Evolutionary conservation across 192 early-diverging fungal genomes (phyloP).

Genomic region (Rhizophagus prolifer): DNA sequence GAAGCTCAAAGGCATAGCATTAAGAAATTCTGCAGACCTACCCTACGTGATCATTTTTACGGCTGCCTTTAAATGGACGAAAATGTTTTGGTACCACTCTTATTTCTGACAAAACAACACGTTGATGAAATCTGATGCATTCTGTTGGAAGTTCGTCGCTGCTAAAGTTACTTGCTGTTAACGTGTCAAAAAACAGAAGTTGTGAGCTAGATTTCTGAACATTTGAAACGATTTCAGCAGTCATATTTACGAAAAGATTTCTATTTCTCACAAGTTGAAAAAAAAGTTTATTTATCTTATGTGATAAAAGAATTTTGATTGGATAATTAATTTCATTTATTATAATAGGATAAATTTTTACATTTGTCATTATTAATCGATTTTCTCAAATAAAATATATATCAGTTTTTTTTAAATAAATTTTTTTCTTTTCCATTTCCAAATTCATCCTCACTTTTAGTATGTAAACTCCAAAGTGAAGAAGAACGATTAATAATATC

Average conservation of each 20-base stretch:
- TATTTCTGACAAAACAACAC: conserved; percentile 29
- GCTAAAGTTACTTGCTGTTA: conserved; percentile 8
- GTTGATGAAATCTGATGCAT: conserved; percentile 27
- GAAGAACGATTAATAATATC: neutral
- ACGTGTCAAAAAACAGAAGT: conserved; percentile 26
- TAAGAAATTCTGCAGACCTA: neutral
- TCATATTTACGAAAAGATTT: neutral
- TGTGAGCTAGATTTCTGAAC: conserved; percentile 3
- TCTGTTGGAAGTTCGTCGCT: conserved; percentile 14
- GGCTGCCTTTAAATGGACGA: conserved; percentile 17
- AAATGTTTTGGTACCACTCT: conserved; percentile 26
- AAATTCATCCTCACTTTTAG: neutral
- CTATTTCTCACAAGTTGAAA: neutral
- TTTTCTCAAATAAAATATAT: neutral
- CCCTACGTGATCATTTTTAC: conserved; percentile 26
- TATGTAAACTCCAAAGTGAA: neutral
- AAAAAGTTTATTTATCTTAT: neutral
- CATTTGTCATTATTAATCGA: no score
- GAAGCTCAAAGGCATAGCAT: neutral
- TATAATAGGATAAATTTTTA: no score
- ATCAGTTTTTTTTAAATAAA: neutral
- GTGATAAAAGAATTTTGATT: neutral
- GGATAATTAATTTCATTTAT: neutral
- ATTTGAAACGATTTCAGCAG: neutral
- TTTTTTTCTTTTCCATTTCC: neutral